Conservation (phyloP, 1,284 basidiomycete genomes). For the Apiotrichum veenhuisii region DNA sequence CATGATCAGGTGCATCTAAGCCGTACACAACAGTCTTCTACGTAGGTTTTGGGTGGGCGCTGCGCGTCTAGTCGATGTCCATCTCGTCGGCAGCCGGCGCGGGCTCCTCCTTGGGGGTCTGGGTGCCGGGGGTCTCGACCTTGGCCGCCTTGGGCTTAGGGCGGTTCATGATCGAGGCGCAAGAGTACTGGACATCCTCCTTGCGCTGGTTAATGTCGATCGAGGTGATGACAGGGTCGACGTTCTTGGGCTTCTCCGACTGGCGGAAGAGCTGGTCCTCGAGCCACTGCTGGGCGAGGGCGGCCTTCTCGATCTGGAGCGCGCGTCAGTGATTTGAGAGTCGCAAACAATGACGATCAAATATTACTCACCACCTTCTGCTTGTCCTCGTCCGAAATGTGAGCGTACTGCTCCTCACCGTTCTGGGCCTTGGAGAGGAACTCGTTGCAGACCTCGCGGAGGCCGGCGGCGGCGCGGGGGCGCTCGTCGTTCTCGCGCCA, state of each 20-base stretch:
- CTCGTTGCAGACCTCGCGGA: constrained; percentile 78
- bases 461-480: constrained; percentile 62
- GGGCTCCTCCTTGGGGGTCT: constrained; percentile 50
- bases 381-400: constrained; percentile 84
- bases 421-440: constrained; percentile 78
- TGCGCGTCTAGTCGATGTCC: constrained; percentile 46
- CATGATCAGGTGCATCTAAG: constrained; percentile 8
- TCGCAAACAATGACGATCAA: no score
- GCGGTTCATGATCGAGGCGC: constrained; percentile 75
- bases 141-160: constrained; percentile 78
- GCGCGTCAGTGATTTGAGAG: no score
- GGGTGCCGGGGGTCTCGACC: constrained; percentile 53
- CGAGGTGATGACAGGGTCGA: constrained; percentile 73
- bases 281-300: constrained; percentile 85
- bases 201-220: constrained; percentile 79
- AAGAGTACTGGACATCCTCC: constrained; percentile 82
- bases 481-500: constrained; percentile 78
- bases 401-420: constrained; percentile 73
- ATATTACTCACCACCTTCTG: constrained; percentile 56
- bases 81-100: constrained; percentile 37
- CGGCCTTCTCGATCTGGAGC: constrained; percentile 51
- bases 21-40: constrained; percentile 6
- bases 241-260: constrained; percentile 78
- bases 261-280: constrained; percentile 83
- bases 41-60: not conserved